Evolutionary conservation across 2,329 filamentous ascomycete species (phyloP).

Genomic region (Cladophialophora chaetospira): DNA sequence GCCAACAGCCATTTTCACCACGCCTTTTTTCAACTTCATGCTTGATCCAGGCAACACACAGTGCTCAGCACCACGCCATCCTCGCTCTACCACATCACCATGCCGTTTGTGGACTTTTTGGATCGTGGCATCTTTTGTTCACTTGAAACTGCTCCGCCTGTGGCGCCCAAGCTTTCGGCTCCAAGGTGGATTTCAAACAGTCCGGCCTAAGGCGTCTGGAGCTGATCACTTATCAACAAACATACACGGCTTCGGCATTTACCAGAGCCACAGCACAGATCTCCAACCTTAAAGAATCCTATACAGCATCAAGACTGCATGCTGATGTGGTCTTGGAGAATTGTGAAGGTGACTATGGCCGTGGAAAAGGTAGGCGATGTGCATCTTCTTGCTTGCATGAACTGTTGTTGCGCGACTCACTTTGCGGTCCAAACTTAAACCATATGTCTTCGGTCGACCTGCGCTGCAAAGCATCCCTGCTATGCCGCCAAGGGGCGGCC

Average conservation of each 20-base stretch:
- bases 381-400: too few relatives aligned
- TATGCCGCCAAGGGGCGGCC: background rate
- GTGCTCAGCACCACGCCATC: background rate
- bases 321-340: too few relatives aligned
- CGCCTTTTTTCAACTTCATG: background rate
- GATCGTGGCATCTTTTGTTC: background rate
- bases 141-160: background rate
- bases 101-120: background rate
- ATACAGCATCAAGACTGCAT: too few relatives aligned
- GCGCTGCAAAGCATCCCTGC: background rate
- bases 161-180: background rate
- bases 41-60: background rate
- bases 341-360: too few relatives aligned
- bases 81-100: background rate
- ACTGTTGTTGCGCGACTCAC: too few relatives aligned
- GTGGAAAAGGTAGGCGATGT: too few relatives aligned
- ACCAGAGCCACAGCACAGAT: too few relatives aligned
- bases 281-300: too few relatives aligned
- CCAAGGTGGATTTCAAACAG: background rate
- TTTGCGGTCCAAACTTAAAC: too few relatives aligned
- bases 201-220: background rate
- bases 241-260: too few relatives aligned
- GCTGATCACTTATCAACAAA: background rate
- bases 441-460: background rate
- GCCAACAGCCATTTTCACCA: background rate